Conservation (phyloP, 345 rosid species). For the Lumnitzera racemosa region DNA sequence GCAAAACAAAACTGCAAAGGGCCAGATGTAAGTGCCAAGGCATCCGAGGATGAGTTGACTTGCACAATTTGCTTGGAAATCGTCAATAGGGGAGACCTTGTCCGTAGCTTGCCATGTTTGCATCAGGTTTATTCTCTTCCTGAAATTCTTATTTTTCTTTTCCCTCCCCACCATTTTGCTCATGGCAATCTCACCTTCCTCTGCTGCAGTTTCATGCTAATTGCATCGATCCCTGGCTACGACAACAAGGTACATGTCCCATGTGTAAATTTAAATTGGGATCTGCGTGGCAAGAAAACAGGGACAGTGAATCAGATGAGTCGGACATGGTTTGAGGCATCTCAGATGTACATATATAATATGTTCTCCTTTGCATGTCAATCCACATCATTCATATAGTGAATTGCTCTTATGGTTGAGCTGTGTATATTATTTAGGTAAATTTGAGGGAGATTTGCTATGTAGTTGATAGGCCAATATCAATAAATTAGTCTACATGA, state of each 20-base stretch:
- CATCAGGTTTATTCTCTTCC: slow-evolving; percentile 44
- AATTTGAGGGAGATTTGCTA: too few species aligned
- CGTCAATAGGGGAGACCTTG: slow-evolving; percentile 54
- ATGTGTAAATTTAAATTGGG: slow-evolving; percentile 49
- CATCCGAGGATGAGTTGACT: slow-evolving; percentile 50
- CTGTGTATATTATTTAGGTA: too few species aligned
- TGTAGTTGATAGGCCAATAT: too few species aligned
- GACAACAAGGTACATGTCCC: slow-evolving; percentile 59
- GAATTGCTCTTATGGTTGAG: too few species aligned
- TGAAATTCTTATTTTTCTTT: not conserved
- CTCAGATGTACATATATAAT: too few species aligned
- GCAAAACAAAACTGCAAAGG: slow-evolving; percentile 33
- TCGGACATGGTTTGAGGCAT: slow-evolving; percentile 38
- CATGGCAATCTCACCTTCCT: not conserved
- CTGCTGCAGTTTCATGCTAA: slow-evolving; percentile 56
- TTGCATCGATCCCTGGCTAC: slow-evolving; percentile 68
- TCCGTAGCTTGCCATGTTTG: slow-evolving; percentile 67
- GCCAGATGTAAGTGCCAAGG: slow-evolving; percentile 24
- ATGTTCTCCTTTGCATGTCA: too few species aligned
- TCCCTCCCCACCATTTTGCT: not conserved
- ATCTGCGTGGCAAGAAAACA: slow-evolving; percentile 37
- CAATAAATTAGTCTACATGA: too few species aligned
- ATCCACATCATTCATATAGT: too few species aligned
- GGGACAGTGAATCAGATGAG: slow-evolving; percentile 45
- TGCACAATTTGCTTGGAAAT: slow-evolving; percentile 72